These are phyloP conservation scores for Arachnopeziza araneosa DNA, from an alignment of 2,329 filamentous ascomycete species.

Conservation along the genomic window DNA sequence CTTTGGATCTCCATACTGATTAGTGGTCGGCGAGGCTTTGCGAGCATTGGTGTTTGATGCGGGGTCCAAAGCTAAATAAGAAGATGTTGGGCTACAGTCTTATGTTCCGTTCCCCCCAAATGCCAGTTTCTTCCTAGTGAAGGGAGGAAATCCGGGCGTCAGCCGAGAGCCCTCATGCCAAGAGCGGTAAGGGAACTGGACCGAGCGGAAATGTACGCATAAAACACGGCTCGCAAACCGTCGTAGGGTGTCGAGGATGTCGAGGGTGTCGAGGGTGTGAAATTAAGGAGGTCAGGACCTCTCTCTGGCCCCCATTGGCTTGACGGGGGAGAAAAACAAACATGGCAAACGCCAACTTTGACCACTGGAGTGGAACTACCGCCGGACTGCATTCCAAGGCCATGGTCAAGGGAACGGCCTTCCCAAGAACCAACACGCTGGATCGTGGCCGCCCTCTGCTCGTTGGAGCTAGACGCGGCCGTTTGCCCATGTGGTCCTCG, in stretches of 20 bases:
- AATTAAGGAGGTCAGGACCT: not conserved
- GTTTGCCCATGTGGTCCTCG: not conserved
- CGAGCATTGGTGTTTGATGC: not conserved
- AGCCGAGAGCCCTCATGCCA: not conserved
- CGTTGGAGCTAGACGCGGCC: not conserved
- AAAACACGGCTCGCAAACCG: not conserved
- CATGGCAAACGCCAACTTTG: not conserved
- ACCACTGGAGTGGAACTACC: not conserved
- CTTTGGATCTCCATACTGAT: slow-evolving; percentile 16
- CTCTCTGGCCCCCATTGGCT: not conserved
- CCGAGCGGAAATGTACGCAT: not conserved
- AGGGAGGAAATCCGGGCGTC: not conserved
- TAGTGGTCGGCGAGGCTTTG: not conserved
- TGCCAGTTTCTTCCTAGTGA: not conserved
- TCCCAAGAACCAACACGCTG: not conserved
- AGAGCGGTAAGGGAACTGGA: not conserved
- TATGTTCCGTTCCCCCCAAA: not conserved
- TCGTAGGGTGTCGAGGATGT: not conserved
- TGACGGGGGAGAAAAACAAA: not conserved
- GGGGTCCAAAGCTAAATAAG: not conserved
- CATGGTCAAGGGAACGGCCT: not conserved
- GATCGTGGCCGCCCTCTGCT: not conserved
- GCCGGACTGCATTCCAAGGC: not conserved
- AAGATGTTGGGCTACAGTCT: not conserved
- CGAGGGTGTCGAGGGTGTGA: not conserved